These are phyloP conservation scores for Mucor mucedo DNA, from an alignment of 371 early-diverging fungal genomes.

Conservation along the genomic window DNA sequence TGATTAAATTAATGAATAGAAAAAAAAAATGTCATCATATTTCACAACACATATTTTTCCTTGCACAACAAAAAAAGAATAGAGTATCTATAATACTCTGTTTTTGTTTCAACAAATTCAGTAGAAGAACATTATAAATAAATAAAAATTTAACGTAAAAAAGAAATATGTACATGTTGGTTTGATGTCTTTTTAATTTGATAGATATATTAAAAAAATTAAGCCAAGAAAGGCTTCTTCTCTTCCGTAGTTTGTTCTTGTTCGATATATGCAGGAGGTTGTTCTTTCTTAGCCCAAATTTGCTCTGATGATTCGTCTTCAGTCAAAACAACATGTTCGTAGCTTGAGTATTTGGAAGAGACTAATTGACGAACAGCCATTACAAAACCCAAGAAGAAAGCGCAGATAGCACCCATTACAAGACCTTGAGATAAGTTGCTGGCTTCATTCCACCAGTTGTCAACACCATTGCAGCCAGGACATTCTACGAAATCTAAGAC, in stretches of 20 bases:
- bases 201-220: not conserved
- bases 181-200: too few species aligned
- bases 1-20: constrained; percentile 48
- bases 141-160: not conserved
- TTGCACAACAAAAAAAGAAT: constrained; percentile 4
- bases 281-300: constrained; percentile 29
- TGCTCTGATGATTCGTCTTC: constrained; percentile 22
- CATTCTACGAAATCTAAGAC: not conserved
- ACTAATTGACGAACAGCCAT: constrained; percentile 39
- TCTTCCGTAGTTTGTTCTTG: constrained; percentile 29
- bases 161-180: too few species aligned
- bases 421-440: constrained; percentile 24
- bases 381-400: constrained; percentile 34
- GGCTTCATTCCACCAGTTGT: constrained; percentile 49
- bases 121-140: constrained; percentile 5
- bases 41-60: not conserved
- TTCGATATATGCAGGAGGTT: constrained; percentile 36
- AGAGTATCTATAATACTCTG: not conserved
- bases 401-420: constrained; percentile 34
- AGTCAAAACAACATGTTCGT: constrained; percentile 26
- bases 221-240: constrained; percentile 40
- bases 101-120: not conserved
- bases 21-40: constrained; percentile 9
- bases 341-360: constrained; percentile 15
- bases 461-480: constrained; percentile 6